Evolutionary conservation across 441 rosid genomes (phyloP).

Genomic region (Gossypium gossypioides): DNA sequence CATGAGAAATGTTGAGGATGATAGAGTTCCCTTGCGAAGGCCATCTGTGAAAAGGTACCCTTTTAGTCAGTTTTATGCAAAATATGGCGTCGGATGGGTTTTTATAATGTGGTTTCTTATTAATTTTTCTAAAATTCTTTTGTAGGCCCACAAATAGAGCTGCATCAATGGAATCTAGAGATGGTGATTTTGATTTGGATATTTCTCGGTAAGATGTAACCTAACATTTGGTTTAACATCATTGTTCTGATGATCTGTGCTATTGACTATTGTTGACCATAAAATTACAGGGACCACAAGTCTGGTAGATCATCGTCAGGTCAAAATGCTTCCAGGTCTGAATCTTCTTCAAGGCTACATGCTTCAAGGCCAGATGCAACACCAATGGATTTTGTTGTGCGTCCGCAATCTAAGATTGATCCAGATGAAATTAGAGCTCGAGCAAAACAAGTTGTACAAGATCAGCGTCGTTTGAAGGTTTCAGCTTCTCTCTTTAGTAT

Average conservation of each 20-base stretch:
- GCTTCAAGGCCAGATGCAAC: conserved; percentile 94
- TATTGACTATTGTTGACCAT: conserved; percentile 3
- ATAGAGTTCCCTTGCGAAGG: conserved; percentile 63
- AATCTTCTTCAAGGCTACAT: conserved; percentile 44
- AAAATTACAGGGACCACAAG: conserved; percentile 46
- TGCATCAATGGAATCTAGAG: conserved; percentile 68
- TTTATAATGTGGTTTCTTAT: background rate
- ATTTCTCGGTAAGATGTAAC: conserved; percentile 47
- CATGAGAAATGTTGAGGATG: conserved; percentile 73
- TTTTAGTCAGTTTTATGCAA: background rate
- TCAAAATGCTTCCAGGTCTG: conserved; percentile 70
- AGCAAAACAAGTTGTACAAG: conserved; percentile 68
- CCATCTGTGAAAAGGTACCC: conserved; percentile 67
- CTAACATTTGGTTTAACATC: background rate
- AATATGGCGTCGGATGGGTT: background rate
- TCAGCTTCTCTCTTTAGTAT: conserved; percentile 2
- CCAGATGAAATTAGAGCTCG: conserved; percentile 80
- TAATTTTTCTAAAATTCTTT: conserved; percentile 7
- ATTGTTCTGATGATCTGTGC: background rate
- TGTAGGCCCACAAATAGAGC: conserved; percentile 58
- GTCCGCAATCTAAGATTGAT: conserved; percentile 92
- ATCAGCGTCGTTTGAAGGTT: conserved; percentile 90
- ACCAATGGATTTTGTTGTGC: conserved; percentile 81
- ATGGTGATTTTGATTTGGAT: conserved; percentile 83
- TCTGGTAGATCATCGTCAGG: conserved; percentile 53